These are phyloP conservation scores for Ciborinia camelliae DNA, from an alignment of 2,329 filamentous ascomycete genomes.

Conservation along the genomic window DNA sequence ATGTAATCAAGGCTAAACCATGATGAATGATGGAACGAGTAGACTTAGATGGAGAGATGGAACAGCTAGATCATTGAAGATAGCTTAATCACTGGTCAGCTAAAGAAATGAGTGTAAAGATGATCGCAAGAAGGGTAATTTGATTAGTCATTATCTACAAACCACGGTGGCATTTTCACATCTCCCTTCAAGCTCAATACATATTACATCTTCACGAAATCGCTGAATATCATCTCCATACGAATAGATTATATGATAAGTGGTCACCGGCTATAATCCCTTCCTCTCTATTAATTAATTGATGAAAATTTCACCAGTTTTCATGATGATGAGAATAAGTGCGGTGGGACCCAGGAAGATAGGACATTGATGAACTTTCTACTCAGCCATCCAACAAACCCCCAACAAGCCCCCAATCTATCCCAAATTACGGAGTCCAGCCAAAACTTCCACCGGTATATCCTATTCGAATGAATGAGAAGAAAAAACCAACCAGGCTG, in stretches of 20 bases:
- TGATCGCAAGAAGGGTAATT: too few species aligned
- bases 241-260: too few species aligned
- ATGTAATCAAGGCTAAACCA: neutral
- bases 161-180: neutral
- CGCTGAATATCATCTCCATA: too few species aligned
- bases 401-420: neutral
- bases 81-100: too few species aligned
- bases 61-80: neutral
- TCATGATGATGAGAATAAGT: too few species aligned
- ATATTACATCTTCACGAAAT: too few species aligned
- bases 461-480: neutral
- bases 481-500: neutral
- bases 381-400: neutral
- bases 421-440: too few species aligned
- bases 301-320: too few species aligned
- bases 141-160: neutral
- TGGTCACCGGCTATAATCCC: too few species aligned
- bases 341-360: constrained; percentile 9
- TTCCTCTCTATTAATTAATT: too few species aligned
- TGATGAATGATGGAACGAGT: neutral
- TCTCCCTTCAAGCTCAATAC: too few species aligned
- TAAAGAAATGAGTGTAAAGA: too few species aligned
- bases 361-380: neutral
- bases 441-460: neutral
- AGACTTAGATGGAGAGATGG: neutral